Conservation (phyloP, 352 stramenopile species). For the Phytophthora foliorum region DNA sequence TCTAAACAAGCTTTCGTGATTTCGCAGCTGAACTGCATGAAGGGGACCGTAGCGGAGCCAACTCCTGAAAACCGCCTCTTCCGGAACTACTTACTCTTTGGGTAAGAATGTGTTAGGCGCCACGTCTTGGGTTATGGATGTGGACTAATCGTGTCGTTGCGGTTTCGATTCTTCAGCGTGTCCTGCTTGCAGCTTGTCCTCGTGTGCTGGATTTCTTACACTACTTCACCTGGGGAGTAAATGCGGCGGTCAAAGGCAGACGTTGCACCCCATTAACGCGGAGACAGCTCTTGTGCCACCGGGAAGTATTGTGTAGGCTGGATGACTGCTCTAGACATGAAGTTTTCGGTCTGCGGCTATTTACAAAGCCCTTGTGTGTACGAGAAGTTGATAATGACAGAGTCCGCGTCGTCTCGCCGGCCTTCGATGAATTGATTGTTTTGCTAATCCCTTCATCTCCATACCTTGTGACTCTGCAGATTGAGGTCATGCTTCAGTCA, state of each 20-base stretch:
- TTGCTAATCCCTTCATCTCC: slow-evolving; percentile 6
- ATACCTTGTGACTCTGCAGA: too few relatives aligned
- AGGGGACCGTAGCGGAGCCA: slow-evolving; percentile 82
- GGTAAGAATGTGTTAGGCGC: slow-evolving; percentile 45
- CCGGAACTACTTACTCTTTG: slow-evolving; percentile 89
- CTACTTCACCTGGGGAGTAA: slow-evolving; percentile 72
- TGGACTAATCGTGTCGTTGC: slow-evolving; percentile 2
- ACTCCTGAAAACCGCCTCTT: slow-evolving; percentile 79
- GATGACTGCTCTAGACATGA: slow-evolving; percentile 4
- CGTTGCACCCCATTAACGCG: not conserved
- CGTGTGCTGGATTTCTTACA: slow-evolving; percentile 90
- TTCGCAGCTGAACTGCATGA: slow-evolving; percentile 88
- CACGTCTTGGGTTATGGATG: not conserved
- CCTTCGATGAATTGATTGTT: slow-evolving; percentile 4
- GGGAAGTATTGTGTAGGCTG: not conserved
- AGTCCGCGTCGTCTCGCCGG: slow-evolving; percentile 5
- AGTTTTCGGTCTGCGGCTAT: not conserved
- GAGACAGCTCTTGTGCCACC: not conserved
- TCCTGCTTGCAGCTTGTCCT: slow-evolving; percentile 86
- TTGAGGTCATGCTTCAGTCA: too few relatives aligned
- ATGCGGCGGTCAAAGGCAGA: slow-evolving; percentile 10
- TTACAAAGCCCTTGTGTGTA: slow-evolving; percentile 3
- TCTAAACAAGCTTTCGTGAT: slow-evolving; percentile 18
- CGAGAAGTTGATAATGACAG: slow-evolving; percentile 18
- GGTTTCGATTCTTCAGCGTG: slow-evolving; percentile 47